These are phyloP conservation scores for Arachis monticola DNA, from an alignment of 331 rosid genomes.

Conservation along the genomic window DNA sequence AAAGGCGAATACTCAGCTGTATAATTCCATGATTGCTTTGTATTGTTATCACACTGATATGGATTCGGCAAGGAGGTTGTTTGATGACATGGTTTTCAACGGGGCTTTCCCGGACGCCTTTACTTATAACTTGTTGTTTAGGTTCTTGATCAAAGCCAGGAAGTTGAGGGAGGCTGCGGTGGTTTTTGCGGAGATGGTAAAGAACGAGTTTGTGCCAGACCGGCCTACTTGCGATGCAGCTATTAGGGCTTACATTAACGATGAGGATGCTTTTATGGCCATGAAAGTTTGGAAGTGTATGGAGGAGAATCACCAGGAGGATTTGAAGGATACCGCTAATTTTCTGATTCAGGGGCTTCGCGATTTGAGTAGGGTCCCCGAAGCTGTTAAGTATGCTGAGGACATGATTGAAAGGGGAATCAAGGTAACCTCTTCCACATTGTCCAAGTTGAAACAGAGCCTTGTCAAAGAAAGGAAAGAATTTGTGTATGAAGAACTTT, in stretches of 20 bases:
- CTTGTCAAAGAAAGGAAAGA: slow-evolving; percentile 57
- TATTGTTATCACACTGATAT: slow-evolving; percentile 44
- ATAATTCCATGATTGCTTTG: slow-evolving; percentile 60
- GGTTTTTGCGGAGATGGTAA: slow-evolving; percentile 63
- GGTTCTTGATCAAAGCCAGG: slow-evolving; percentile 51
- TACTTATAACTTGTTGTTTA: slow-evolving; percentile 62
- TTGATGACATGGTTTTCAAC: slow-evolving; percentile 60
- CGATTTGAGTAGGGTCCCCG: slow-evolving; percentile 55
- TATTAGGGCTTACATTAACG: slow-evolving; percentile 54
- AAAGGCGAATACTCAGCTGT: slow-evolving; percentile 52
- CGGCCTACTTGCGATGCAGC: slow-evolving; percentile 56
- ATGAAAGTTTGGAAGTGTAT: slow-evolving; percentile 65
- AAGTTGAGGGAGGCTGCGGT: slow-evolving; percentile 50
- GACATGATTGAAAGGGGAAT: slow-evolving; percentile 65
- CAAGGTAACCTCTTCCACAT: slow-evolving; percentile 52
- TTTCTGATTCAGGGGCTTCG: slow-evolving; percentile 53
- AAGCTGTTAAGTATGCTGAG: slow-evolving; percentile 75
- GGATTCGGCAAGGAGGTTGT: slow-evolving; percentile 46
- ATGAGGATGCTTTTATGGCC: slow-evolving; percentile 54
- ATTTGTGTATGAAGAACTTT: slow-evolving; percentile 52
- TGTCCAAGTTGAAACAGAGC: slow-evolving; percentile 63
- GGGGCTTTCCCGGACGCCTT: slow-evolving; percentile 60
- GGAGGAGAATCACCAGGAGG: slow-evolving; percentile 50
- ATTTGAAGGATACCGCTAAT: slow-evolving; percentile 59
- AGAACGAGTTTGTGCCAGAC: slow-evolving; percentile 68